A percentile compares a stretch with the other conserved stretches of the same genome.
Conservation (phyloP, 2,329 filamentous ascomycete genomes). For the Coleophoma eucalyptorum region DNA sequence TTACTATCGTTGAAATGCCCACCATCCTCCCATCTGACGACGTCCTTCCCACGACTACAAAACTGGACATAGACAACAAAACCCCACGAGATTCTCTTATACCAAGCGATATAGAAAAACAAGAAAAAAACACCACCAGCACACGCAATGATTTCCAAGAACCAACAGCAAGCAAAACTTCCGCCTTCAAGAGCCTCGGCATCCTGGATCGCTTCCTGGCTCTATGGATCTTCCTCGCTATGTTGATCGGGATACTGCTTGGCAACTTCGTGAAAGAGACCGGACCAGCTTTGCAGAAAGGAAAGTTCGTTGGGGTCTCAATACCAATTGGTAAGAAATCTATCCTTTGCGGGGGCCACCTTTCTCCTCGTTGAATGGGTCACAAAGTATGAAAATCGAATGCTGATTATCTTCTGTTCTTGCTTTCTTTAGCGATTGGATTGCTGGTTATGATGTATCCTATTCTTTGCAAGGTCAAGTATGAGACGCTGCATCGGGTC, state of each 20-base stretch:
- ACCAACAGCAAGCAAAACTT: constrained; percentile 7
- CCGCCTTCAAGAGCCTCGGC: constrained; percentile 31
- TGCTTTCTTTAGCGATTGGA: constrained; percentile 58
- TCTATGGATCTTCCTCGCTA: constrained; percentile 63
- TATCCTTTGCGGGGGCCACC: neutral
- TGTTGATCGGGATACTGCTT: constrained; percentile 59
- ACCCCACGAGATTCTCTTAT: too few species aligned
- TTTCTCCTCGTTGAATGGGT: neutral
- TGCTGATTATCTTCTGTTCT: neutral
- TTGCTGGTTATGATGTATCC: constrained; percentile 93
- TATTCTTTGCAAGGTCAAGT: constrained; percentile 82
- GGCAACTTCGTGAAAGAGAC: constrained; percentile 57
- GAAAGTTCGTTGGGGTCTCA: constrained; percentile 59
- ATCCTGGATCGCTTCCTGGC: constrained; percentile 47
- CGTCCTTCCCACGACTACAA: too few species aligned
- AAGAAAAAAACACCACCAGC: too few species aligned
- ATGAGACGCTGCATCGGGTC: constrained; percentile 67
- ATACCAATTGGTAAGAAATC: constrained; percentile 52
- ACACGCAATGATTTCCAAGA: too few species aligned
- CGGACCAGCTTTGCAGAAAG: constrained; percentile 52
- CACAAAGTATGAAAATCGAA: neutral
- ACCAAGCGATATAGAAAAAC: too few species aligned
- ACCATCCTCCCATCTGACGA: too few species aligned
- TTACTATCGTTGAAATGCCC: too few species aligned
- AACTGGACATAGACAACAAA: too few species aligned